Evolutionary conservation across 1,284 basidiomycete species (phyloP).

Genomic region (Melampsora abietis-canadensis): DNA sequence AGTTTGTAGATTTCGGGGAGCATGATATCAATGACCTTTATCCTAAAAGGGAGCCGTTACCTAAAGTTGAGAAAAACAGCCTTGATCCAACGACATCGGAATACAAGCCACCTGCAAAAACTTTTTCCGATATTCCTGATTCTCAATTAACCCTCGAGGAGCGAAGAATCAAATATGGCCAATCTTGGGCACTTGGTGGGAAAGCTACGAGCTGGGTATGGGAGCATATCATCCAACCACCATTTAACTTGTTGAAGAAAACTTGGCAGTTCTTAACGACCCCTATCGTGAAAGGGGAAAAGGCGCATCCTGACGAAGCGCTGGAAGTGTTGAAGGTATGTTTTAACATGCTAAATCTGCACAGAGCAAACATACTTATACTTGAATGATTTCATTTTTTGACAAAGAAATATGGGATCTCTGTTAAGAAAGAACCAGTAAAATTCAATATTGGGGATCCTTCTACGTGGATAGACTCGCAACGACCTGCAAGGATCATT

Average conservation of each 20-base stretch:
- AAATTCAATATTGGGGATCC: too few species aligned
- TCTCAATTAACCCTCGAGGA: not conserved
- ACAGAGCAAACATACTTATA: too few species aligned
- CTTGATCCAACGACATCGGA: not conserved
- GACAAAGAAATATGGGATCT: too few species aligned
- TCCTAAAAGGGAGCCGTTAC: not conserved
- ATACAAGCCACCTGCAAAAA: too few species aligned
- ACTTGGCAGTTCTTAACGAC: not conserved
- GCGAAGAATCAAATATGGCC: constrained; percentile 1
- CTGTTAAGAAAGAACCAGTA: too few species aligned
- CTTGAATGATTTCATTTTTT: too few species aligned
- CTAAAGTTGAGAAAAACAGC: not conserved
- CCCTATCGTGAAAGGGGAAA: not conserved
- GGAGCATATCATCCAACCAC: not conserved
- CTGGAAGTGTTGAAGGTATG: too few species aligned
- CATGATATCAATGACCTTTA: not conserved
- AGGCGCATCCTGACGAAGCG: too few species aligned
- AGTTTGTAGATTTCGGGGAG: not conserved
- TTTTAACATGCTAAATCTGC: too few species aligned
- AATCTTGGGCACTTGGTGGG: not conserved
- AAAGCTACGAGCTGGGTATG: not conserved
- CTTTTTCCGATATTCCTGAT: not conserved
- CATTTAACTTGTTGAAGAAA: not conserved
- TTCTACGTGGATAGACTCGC: too few species aligned
- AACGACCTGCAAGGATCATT: too few species aligned